Base-by-base conservation (phyloP, 108 stramenopile species). In the Discostella stelligeroides region DNA sequence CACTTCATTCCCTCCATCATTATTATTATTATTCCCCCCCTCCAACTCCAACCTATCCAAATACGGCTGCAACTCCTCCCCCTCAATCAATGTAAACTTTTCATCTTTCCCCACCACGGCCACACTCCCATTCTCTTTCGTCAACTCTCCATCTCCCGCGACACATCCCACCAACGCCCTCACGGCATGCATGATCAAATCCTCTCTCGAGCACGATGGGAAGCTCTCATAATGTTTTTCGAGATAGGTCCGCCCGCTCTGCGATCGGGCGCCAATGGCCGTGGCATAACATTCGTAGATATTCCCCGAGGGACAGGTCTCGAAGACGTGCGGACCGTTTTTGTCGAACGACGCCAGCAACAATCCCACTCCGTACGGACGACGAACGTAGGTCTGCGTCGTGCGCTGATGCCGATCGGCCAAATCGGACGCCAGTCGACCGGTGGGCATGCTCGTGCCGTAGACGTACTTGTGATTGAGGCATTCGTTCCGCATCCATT, bases 351-450 rank as follows among this genome's bases (percentile, higher is more conserved):
- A 77, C 0, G 91, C 96, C 24, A 99, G 87, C 51, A 99, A 83
- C 66, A 99, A 78, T 24, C 99, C 99, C 23, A 98, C 99, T 9
- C 99, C 99, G 77, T 98, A 99, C 43, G 99, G 99, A 37, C 99
- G 80, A 30, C 98, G 73, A 10, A 98, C 98, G 74, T 98, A 99
- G 21, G 95, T 96, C 81, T 99, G 99, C 2, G 99, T 99, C 55
- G 96, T 97, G 28, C 96, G 85, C 77, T 99, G 99, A 68, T 98
- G 97, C 82, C 95, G 96, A 82, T 99, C 99, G 30, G 99, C 98
- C 25, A 99, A 60, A 63, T 98, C 98, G 8, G 83, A 77, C 65
- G 97, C 95, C 60, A 99, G 84, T 5, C 93, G 81, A 30, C 93
- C 89, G 12, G 93, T 90, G 45, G 96, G 94, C 30, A 98, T 86